A percentile compares a stretch with the other conserved stretches of the same genome.
These are phyloP conservation scores for Talaromyces funiculosus DNA, from an alignment of 2,329 filamentous ascomycete species.

Conservation along the genomic window DNA sequence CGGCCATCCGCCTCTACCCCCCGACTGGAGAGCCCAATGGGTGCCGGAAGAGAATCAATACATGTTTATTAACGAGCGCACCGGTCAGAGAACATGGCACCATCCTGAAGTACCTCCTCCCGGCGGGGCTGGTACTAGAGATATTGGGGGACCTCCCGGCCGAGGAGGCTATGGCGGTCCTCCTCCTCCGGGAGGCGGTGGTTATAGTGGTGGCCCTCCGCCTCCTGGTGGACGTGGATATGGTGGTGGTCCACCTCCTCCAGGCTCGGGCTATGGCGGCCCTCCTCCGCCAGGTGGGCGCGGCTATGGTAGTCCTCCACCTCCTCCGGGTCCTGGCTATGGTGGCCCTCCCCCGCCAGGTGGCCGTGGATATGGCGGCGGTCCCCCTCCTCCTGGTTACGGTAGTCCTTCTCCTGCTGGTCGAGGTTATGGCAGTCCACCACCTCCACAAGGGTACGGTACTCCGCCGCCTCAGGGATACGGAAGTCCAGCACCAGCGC, in stretches of 20 bases:
- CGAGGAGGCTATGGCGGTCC: neutral
- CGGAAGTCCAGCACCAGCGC: neutral
- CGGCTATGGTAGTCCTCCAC: conserved; percentile 3
- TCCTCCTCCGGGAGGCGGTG: neutral
- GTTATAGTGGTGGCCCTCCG: conserved; percentile 1
- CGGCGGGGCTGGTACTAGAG: neutral
- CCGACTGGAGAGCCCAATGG: conserved; percentile 11
- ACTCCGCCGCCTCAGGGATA: conserved; percentile 4
- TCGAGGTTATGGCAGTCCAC: neutral
- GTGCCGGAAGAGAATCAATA: conserved; percentile 7
- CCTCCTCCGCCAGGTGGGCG: neutral
- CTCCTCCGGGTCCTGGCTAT: neutral
- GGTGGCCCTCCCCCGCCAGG: conserved; percentile 2
- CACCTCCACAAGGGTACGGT: neutral
- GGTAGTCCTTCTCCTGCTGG: conserved; percentile 4
- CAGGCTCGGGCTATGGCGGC: neutral
- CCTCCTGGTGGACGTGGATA: neutral
- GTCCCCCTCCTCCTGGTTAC: conserved; percentile 2
- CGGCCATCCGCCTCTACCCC: conserved; percentile 12
- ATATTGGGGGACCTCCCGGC: conserved; percentile 3
- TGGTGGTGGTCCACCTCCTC: neutral
- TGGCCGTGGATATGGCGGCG: conserved; percentile 1
- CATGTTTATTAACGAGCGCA: conserved; percentile 11
- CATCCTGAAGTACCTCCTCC: conserved; percentile 6
- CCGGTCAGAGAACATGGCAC: conserved; percentile 12